A percentile compares a stretch with the other conserved stretches of the same genome.
These are phyloP conservation scores for Pythium biforme DNA, from an alignment of 352 stramenopile genomes.

Conservation along the genomic window DNA sequence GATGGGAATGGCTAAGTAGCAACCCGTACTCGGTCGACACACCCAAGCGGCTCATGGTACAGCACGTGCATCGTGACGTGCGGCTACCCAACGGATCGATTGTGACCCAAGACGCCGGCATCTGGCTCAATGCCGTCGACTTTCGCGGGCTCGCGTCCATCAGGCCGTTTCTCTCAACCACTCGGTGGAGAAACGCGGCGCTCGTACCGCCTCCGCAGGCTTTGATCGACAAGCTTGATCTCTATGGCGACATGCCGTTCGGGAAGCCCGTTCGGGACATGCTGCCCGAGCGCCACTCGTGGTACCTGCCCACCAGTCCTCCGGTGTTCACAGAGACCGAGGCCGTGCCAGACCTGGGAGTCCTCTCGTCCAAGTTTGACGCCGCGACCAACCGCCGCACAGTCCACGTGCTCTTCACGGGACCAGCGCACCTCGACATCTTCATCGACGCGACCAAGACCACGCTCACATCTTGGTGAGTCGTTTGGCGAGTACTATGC, in stretches of 20 bases:
- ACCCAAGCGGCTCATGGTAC: constrained; percentile 65
- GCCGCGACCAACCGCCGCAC: constrained; percentile 45
- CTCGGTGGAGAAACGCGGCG: constrained; percentile 49
- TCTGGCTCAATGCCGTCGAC: constrained; percentile 76
- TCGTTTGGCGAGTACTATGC: constrained; percentile 13
- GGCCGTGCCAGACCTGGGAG: constrained; percentile 28
- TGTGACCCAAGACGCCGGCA: constrained; percentile 47
- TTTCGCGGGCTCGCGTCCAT: constrained; percentile 59
- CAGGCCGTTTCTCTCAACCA: constrained; percentile 39
- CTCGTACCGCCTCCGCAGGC: constrained; percentile 32
- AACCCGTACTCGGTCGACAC: constrained; percentile 76
- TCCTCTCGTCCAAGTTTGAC: constrained; percentile 63
- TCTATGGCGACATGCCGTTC: constrained; percentile 76
- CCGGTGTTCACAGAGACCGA: constrained; percentile 26
- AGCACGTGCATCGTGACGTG: constrained; percentile 65
- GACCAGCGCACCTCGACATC: constrained; percentile 66
- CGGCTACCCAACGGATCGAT: constrained; percentile 43
- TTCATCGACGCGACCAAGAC: constrained; percentile 78
- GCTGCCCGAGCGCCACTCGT: constrained; percentile 64
- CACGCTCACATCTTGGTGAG: constrained; percentile 63
- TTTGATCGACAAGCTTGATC: constrained; percentile 45
- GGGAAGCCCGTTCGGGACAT: constrained; percentile 61
- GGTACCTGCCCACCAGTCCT: constrained; percentile 51
- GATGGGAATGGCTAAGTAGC: constrained; percentile 20
- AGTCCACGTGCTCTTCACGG: constrained; percentile 67